Base-by-base conservation (phyloP, 306 rosid species). In the Pterocarpus macrocarpus region DNA sequence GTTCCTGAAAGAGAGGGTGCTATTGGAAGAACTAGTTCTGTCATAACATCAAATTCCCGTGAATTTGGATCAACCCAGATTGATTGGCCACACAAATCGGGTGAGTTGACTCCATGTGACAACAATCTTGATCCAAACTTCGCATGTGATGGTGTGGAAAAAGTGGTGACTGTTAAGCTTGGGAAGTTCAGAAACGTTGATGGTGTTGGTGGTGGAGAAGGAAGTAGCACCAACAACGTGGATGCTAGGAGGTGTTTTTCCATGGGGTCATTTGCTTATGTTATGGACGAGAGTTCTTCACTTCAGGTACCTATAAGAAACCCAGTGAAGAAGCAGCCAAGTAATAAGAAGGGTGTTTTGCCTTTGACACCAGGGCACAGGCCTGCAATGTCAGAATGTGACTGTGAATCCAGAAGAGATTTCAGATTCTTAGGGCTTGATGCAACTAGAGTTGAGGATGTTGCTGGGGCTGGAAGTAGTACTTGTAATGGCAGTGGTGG, bases 191-290 rank as follows among this genome's bases (percentile, higher is more conserved):
- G 88, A 68, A 94, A 77, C 43, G 91, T 88, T 9, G 99, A 86
- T 78, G 88, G 84, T 58, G 89, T 77, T 49, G 89, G 69, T 13
- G 93, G 84, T 59, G 89, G 75, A 13, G 91, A 79, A 66, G 86
- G 87, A 3, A 92, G 84, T 67, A 85, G 75, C 13, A 80, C 65
- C 62, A 86, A 68, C 73, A 86, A 86, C 70, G 90, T 76, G 52
- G 98, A 92, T 83, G 80, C 87, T 13, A 91, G 98, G 61, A 89
- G 99, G 87, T 96, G 99, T 34, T 96, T 96, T 69, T 96, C 99
- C 0, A 96, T 93, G 99, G 99, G 97, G 10, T 92, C 95, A 0
- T 92, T 96, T 84, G 91, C 90, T 58, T 93, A 96, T 83, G 90
- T 92, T 52, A 86, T 96, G 98, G 98, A 92, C 30, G 99, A 92